Base-by-base conservation (phyloP, 1,139 yeast genomes). In the Zhuliangozyma blackwelliae region DNA sequence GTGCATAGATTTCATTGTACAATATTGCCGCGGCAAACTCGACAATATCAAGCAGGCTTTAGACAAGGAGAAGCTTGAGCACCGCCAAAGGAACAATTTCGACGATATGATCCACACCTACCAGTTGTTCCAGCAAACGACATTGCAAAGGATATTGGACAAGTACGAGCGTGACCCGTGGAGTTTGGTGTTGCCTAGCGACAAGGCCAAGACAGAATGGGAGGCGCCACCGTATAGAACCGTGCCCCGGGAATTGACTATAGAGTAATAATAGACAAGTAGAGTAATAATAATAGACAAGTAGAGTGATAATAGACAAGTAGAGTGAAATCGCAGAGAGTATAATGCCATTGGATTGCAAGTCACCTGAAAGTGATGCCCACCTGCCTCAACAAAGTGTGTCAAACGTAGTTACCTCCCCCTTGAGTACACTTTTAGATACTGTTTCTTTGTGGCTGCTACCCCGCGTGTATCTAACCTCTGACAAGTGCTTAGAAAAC, bases 191-290 rank as follows among this genome's bases (percentile, higher is more conserved):
- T 36, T 51, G 27, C 51, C 52, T 3, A 38, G 37, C 9, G 40
- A 40, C 10, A 19, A 43, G 7, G 52, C 50, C 1, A 40, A 46
- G 22, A 32, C 32, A 2, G 51, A 44, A 22, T 50, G 50, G 54
- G 23, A 22, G 10, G 10, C 3, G 23, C 9, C 23, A 9, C 23
- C 23, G 10, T 22, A 22, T 9, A 38, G 51, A 29, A 32, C 51
- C 9, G 28, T 33, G 3, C 46, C 54, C 7, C 31, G 35, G 5
- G 37, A 34, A 25, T 29, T 34, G 20, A 34, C 33, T 5, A 7
- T 22, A 22, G 23, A 22, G 23, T 22, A 22, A 22, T 10, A 12
- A 21, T 6, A 21, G 20, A 9, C 13, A 7, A 11, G 20, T 6
- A 11, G 10, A 8, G 31, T 7, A 29, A 11, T 11, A 25, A 29